Conservation (phyloP, 257 asterid species). For the Salvia hispanica region DNA sequence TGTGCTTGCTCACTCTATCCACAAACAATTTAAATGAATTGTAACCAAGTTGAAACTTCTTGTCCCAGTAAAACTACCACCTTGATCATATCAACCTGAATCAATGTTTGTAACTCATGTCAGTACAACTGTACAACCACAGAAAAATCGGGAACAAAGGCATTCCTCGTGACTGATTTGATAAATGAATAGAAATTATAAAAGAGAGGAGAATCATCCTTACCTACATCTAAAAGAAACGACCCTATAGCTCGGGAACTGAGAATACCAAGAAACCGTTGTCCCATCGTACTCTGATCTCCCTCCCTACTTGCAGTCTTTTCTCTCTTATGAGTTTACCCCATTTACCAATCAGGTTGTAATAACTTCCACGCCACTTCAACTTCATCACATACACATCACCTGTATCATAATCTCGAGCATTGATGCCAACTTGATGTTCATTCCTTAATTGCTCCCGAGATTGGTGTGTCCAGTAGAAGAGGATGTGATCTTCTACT, state of each 20-base stretch:
- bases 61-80: conserved; percentile 30
- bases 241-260: conserved; percentile 43
- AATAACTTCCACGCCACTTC: conserved; percentile 56
- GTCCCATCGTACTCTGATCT: conserved; percentile 60
- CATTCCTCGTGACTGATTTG: not conserved
- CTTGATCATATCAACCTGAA: conserved; percentile 27
- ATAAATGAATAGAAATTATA: conserved; percentile 20
- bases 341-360: conserved; percentile 58
- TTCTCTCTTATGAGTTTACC: conserved; percentile 58
- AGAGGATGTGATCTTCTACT: conserved; percentile 56
- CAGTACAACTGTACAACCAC: conserved; percentile 36
- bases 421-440: conserved; percentile 50
- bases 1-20: not conserved
- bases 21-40: conserved; percentile 25
- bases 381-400: conserved; percentile 55
- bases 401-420: conserved; percentile 55
- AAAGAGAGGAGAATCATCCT: conserved; percentile 28
- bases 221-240: conserved; percentile 39
- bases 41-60: conserved; percentile 33
- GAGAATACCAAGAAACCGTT: conserved; percentile 56
- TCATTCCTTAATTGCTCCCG: conserved; percentile 56
- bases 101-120: conserved; percentile 22
- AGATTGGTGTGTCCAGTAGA: conserved; percentile 54
- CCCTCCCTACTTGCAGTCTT: conserved; percentile 53
- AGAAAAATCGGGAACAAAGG: not conserved